Evolutionary conservation across 805 yeast species (phyloP).

Genomic region (Maudiozyma pseudohumilis): DNA sequence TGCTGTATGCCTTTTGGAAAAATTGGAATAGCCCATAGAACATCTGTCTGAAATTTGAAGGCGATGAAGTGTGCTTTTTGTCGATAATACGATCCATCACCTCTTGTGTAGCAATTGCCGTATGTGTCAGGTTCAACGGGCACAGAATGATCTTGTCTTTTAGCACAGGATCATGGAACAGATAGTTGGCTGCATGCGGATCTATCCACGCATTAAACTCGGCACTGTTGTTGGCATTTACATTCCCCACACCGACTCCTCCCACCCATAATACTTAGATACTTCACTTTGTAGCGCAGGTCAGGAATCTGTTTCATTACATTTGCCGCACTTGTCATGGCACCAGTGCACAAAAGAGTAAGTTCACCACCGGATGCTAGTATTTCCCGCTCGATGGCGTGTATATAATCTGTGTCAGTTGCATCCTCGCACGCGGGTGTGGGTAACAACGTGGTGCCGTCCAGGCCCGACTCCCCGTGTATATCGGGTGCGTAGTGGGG

Average conservation of each 20-base stretch:
- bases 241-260: constrained; percentile 33
- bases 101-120: constrained; percentile 37
- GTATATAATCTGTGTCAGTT: constrained; percentile 27
- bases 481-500: constrained; percentile 47
- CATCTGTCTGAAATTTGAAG: constrained; percentile 42
- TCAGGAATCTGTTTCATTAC: constrained; percentile 49
- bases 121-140: constrained; percentile 65
- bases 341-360: constrained; percentile 64
- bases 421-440: constrained; percentile 28
- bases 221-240: constrained; percentile 44
- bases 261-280: constrained; percentile 76
- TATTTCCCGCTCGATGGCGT: constrained; percentile 37
- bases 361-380: constrained; percentile 37
- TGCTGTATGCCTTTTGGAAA: constrained; percentile 38
- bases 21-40: constrained; percentile 44
- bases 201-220: constrained; percentile 74
- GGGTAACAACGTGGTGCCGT: constrained; percentile 60
- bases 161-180: constrained; percentile 40
- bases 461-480: constrained; percentile 70
- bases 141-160: constrained; percentile 42
- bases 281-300: constrained; percentile 37
- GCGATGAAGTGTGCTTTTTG: constrained; percentile 12
- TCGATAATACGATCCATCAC: constrained; percentile 34
- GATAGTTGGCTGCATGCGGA: constrained; percentile 59
- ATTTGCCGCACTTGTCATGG: constrained; percentile 61